Evolutionary conservation across 768 basidiomycete species (phyloP), one percentile per base, ranked within the genome.

Genomic region (Hirschioporus abietinus): DNA sequence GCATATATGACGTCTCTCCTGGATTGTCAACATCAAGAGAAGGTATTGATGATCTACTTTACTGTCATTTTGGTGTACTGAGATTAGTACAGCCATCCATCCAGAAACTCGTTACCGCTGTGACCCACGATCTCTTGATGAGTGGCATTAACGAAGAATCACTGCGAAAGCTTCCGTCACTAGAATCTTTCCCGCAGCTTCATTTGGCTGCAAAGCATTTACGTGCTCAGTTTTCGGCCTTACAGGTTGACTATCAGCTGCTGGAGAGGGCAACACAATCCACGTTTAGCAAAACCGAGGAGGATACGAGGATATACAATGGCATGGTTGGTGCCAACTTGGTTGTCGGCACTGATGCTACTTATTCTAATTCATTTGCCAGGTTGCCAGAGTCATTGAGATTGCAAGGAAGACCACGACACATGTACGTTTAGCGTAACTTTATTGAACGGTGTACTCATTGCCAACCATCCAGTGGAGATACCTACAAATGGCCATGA

Each of bases 11-110:
- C 85, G 66, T 79, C 88, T 4, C 76, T 93, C 65, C 78, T 93
- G 12, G 86, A 88, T 69, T 91, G 89, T 68, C 92, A 93, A 72
- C 89, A 90, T 66, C 91, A 95, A 72, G 93, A 94, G 74, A 95
- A 95, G 84, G 92, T 89, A 70, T 18, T 63, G 6, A n/a, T 24
- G 15, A 27, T 52, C 59, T 20, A 24, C 24, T 64, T 20, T 24
- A 52, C 60, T 66, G 63, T 27, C 59, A 24, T 64, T 59, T 34
- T 34, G 69, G 60, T 52, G 23, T 10, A 64, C 27, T 65, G 18
- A 9, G 17, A 3, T 7, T 25, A 65, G 20, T 3, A 7, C 68
- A 92, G 90, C 89, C 89, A 18, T 91, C 90, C 3, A 83, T 93
- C 52, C 91, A 93, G 75, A 88, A 90, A 73, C 78, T 93, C 7